These are phyloP conservation scores for Lodderomyces orthopsilosis DNA, from an alignment of 1,139 yeast genomes.

Conservation along the genomic window DNA sequence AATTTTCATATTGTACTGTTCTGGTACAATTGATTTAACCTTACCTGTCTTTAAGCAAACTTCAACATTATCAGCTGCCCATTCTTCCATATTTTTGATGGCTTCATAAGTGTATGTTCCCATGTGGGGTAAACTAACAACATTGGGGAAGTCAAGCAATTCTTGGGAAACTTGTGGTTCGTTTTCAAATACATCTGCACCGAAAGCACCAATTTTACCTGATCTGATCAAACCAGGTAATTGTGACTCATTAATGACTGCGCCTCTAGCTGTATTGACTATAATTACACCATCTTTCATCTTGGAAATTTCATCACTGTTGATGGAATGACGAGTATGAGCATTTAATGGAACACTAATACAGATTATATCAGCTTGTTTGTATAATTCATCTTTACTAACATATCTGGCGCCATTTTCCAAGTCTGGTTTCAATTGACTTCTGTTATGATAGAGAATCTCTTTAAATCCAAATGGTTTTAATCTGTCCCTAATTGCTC, in stretches of 20 bases:
- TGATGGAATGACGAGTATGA: conserved; percentile 59
- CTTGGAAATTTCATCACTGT: conserved; percentile 48
- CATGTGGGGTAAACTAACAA: conserved; percentile 73
- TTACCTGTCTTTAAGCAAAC: conserved; percentile 53
- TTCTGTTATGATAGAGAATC: conserved; percentile 61
- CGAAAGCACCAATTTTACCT: conserved; percentile 73
- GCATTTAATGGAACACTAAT: conserved; percentile 60
- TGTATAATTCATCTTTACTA: conserved; percentile 52
- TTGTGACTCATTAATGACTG: conserved; percentile 66
- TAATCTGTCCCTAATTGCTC: conserved; percentile 60
- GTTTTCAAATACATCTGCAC: conserved; percentile 79
- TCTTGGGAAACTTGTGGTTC: conserved; percentile 74
- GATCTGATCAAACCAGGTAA: conserved; percentile 58
- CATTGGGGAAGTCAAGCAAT: conserved; percentile 53
- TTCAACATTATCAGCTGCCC: conserved; percentile 48
- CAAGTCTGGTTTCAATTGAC: conserved; percentile 48
- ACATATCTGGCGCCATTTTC: conserved; percentile 59
- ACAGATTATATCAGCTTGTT: conserved; percentile 55
- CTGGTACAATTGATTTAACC: conserved; percentile 67
- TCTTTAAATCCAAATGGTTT: conserved; percentile 62
- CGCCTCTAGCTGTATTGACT: conserved; percentile 73
- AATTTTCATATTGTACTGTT: conserved; percentile 32
- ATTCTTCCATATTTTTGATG: conserved; percentile 54
- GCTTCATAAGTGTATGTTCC: conserved; percentile 73
- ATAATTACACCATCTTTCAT: conserved; percentile 66